Percentiles rank a stretch among this genome's conserved stretches.
Conservation (phyloP, 2,329 filamentous ascomycete species). For the Penicillium sp. region DNA sequence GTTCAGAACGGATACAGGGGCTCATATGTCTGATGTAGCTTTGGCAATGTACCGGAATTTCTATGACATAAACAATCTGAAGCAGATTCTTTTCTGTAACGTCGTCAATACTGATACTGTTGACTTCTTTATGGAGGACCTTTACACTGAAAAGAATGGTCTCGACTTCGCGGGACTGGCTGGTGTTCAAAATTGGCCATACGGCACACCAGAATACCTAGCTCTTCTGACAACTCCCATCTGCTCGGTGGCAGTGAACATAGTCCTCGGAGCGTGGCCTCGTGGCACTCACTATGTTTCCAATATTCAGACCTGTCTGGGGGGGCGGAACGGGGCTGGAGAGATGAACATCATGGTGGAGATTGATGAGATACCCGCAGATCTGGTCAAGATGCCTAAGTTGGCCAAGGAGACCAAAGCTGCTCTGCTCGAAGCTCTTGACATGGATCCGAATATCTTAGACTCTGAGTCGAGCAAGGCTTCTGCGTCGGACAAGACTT, state of each 20-base stretch:
- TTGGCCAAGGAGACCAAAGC: too few relatives aligned
- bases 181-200: neutral
- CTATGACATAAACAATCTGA: neutral
- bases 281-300: neutral
- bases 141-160: too few relatives aligned
- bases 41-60: neutral
- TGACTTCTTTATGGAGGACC: neutral
- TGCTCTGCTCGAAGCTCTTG: too few relatives aligned
- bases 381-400: too few relatives aligned
- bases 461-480: too few relatives aligned
- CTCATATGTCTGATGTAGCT: neutral
- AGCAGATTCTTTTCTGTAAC: neutral
- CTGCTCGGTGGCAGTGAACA: neutral
- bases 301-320: neutral
- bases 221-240: neutral
- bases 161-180: too few relatives aligned
- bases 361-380: too few relatives aligned
- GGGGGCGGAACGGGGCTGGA: too few relatives aligned
- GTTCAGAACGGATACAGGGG: neutral
- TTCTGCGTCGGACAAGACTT: too few relatives aligned
- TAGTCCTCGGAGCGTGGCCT: neutral
- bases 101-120: neutral
- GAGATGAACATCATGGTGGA: too few relatives aligned
- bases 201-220: neutral
- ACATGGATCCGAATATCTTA: too few relatives aligned